Conservation (phyloP, 129 eudicot species). For the Rutidosis leptorrhynchoides region DNA sequence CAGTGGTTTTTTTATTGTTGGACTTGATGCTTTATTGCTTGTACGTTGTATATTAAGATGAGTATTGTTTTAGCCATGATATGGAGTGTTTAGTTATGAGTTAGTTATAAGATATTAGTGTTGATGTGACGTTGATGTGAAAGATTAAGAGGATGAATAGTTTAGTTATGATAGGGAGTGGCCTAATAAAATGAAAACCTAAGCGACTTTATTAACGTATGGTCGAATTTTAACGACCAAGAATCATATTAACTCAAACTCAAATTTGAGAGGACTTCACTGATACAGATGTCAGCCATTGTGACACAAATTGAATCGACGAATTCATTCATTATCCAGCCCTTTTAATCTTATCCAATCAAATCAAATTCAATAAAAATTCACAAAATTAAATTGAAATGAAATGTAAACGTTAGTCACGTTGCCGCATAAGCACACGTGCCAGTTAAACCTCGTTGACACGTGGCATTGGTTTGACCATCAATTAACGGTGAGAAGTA, state of each 20-base stretch:
- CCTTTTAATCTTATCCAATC: conserved; percentile 11
- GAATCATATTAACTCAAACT: not conserved
- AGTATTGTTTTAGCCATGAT: too few species aligned
- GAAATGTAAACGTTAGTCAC: not conserved
- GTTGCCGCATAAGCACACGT: conserved; percentile 36
- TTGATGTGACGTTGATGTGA: too few species aligned
- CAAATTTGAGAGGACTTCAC: not conserved
- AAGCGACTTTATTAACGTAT: too few species aligned
- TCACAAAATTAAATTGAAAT: not conserved
- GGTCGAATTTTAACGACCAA: not conserved
- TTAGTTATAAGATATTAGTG: too few species aligned
- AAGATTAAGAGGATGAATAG: too few species aligned
- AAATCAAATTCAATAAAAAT: not conserved
- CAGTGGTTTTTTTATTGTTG: too few species aligned
- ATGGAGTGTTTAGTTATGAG: too few species aligned
- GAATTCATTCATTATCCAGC: not conserved
- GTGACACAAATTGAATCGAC: not conserved
- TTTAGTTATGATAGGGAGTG: too few species aligned
- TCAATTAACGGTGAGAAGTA: conserved; percentile 18
- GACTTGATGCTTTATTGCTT: too few species aligned
- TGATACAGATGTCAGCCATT: conserved; percentile 18
- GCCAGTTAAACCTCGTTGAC: not conserved
- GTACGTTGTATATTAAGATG: too few species aligned
- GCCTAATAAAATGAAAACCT: too few species aligned
- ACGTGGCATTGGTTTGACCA: conserved; percentile 28